Evolutionary conservation across 2,329 filamentous ascomycete genomes (phyloP).

Genomic region (Colletotrichum gigasporum): DNA sequence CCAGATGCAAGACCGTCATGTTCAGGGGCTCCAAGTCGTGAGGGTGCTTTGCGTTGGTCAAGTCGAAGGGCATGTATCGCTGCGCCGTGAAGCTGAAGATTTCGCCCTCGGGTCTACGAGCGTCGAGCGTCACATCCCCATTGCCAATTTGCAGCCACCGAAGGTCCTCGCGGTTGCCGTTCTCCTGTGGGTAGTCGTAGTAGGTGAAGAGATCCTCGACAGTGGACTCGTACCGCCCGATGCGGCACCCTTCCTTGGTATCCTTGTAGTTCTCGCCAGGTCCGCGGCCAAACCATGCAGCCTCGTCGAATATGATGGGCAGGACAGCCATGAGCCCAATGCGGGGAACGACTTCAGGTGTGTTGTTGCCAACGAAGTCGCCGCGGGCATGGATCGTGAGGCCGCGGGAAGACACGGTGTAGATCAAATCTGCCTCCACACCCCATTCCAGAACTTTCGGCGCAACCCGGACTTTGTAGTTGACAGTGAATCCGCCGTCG

Average conservation of each 20-base stretch:
- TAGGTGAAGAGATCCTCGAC: conserved; percentile 53
- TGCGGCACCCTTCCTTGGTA: conserved; percentile 54
- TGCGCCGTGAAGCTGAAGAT: conserved; percentile 49
- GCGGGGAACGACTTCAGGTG: conserved; percentile 53
- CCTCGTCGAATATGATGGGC: conserved; percentile 36
- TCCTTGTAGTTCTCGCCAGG: conserved; percentile 62
- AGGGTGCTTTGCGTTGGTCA: conserved; percentile 53
- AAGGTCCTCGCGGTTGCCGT: conserved; percentile 59
- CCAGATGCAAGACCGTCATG: conserved; percentile 50
- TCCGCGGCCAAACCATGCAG: conserved; percentile 61
- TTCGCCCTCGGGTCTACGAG: conserved; percentile 14
- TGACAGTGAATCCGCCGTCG: conserved; percentile 39
- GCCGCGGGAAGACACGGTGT: conserved; percentile 48
- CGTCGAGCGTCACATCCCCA: conserved; percentile 25
- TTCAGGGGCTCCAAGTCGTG: conserved; percentile 53
- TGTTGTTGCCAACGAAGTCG: conserved; percentile 49
- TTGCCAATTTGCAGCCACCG: conserved; percentile 50
- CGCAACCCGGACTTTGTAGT: conserved; percentile 50
- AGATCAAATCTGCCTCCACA: conserved; percentile 43
- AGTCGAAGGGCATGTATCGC: conserved; percentile 52
- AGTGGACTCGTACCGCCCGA: conserved; percentile 47
- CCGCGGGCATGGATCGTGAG: conserved; percentile 48
- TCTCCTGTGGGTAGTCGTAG: conserved; percentile 65
- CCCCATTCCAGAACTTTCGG: conserved; percentile 58
- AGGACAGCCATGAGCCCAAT: conserved; percentile 56